These are phyloP conservation scores for Curvularia sp. DNA, from an alignment of 2,329 filamentous ascomycete species.

Conservation along the genomic window DNA sequence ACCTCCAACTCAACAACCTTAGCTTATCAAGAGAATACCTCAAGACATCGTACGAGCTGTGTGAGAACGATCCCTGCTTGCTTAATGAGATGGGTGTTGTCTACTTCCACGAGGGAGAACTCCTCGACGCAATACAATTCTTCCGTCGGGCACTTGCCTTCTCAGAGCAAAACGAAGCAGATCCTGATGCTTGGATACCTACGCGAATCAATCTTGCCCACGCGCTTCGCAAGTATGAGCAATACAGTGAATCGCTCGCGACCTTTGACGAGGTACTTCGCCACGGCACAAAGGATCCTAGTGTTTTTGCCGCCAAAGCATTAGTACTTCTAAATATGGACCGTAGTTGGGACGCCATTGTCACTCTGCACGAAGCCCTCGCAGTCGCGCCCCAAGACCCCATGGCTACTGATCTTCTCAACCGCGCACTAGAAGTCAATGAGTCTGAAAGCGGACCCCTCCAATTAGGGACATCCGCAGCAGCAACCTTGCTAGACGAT, in stretches of 20 bases:
- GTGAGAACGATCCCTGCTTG: slow-evolving; percentile 84
- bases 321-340: slow-evolving; percentile 82
- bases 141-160: slow-evolving; percentile 81
- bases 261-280: slow-evolving; percentile 89
- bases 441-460: slow-evolving; percentile 32
- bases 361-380: slow-evolving; percentile 83
- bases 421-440: slow-evolving; percentile 66
- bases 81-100: slow-evolving; percentile 96
- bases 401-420: slow-evolving; percentile 79
- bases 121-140: slow-evolving; percentile 75
- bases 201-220: slow-evolving; percentile 90
- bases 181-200: slow-evolving; percentile 81
- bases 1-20: slow-evolving; percentile 95
- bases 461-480: not conserved
- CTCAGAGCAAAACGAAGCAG: slow-evolving; percentile 80
- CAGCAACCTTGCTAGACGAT: slow-evolving; percentile 10
- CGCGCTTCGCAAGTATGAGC: slow-evolving; percentile 75
- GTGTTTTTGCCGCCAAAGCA: slow-evolving; percentile 82
- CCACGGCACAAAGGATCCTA: slow-evolving; percentile 78
- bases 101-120: slow-evolving; percentile 87
- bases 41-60: slow-evolving; percentile 83
- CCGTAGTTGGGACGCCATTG: slow-evolving; percentile 76
- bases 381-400: slow-evolving; percentile 81
- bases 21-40: slow-evolving; percentile 92
- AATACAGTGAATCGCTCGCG: slow-evolving; percentile 73